A percentile compares a stretch with the other conserved stretches of the same genome.
phyloP scores from a whole-genome alignment of 106 monocot genomes.

The Alisma plantagoaquatica region DNA sequence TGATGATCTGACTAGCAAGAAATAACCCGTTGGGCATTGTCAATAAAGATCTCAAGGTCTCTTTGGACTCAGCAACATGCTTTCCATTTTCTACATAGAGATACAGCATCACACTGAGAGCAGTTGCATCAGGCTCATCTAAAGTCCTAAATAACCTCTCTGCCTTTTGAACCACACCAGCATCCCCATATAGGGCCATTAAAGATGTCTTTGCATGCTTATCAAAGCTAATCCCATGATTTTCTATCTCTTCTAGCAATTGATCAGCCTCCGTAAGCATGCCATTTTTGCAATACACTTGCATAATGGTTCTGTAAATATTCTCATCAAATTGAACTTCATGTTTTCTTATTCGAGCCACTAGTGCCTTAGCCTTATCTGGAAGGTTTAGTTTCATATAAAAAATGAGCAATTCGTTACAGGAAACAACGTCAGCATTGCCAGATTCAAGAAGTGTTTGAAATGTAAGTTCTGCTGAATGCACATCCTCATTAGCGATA shows the following conservation, averaged over 20 bases:
- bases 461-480: conserved; percentile 63
- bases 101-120: conserved; percentile 51
- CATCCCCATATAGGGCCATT: conserved; percentile 60
- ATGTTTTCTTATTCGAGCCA: conserved; percentile 44
- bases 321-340: conserved; percentile 48
- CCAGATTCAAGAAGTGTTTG: conserved; percentile 25
- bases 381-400: conserved; percentile 56
- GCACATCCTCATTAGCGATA: conserved; percentile 55
- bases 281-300: conserved; percentile 59
- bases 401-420: conserved; percentile 61
- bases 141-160: conserved; percentile 47
- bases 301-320: conserved; percentile 51
- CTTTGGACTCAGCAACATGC: conserved; percentile 26
- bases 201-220: conserved; percentile 43
- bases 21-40: conserved; percentile 37
- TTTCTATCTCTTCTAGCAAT: conserved; percentile 58
- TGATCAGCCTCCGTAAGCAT: conserved; percentile 53
- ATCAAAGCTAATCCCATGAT: conserved; percentile 33
- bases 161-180: conserved; percentile 51
- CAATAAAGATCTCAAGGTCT: conserved; percentile 43
- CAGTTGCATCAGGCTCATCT: conserved; percentile 40
- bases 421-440: conserved; percentile 46
- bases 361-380: conserved; percentile 70
- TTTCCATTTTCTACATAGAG: conserved; percentile 46
- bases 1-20: conserved; percentile 51